Evolutionary conservation across 1,139 yeast genomes (phyloP).

Genomic region (Magnusiomyces tetraspermus): DNA sequence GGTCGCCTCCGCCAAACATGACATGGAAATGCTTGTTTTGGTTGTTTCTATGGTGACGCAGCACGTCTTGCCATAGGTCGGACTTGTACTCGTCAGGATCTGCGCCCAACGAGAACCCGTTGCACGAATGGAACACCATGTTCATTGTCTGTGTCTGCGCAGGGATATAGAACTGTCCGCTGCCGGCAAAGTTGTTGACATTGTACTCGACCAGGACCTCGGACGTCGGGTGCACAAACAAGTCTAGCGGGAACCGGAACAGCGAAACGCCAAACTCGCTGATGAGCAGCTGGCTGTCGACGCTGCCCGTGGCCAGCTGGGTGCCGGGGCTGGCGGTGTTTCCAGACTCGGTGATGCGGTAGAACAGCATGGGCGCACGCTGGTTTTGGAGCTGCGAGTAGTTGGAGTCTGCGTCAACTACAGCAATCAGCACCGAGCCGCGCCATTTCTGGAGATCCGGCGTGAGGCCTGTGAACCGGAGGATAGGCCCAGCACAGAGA

Average conservation of each 20-base stretch:
- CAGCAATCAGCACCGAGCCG: conserved; percentile 55
- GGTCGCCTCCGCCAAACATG: conserved; percentile 97
- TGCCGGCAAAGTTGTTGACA: conserved; percentile 41
- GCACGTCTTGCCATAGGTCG: conserved; percentile 77
- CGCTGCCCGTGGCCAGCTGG: not conserved
- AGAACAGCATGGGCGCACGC: not conserved
- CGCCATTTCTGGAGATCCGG: conserved; percentile 48
- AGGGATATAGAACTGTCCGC: conserved; percentile 49
- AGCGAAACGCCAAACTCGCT: conserved; percentile 47
- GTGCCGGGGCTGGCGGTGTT: not conserved
- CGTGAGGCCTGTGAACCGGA: conserved; percentile 55
- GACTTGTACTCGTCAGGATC: conserved; percentile 60
- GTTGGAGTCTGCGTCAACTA: conserved; percentile 33
- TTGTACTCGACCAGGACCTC: conserved; percentile 10
- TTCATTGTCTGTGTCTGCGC: conserved; percentile 57
- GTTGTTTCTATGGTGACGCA: conserved; percentile 44
- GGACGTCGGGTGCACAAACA: conserved; percentile 22
- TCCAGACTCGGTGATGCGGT: not conserved
- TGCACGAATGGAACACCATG: conserved; percentile 74
- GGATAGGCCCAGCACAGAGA: conserved; percentile 66
- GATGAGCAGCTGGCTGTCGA: conserved; percentile 18
- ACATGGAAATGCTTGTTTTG: conserved; percentile 63
- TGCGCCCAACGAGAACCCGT: conserved; percentile 77
- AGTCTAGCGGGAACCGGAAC: conserved; percentile 51
- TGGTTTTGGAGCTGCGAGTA: not conserved